These are phyloP conservation scores for Euphorbia celastroides DNA, from an alignment of 441 rosid species.

Conservation along the genomic window DNA sequence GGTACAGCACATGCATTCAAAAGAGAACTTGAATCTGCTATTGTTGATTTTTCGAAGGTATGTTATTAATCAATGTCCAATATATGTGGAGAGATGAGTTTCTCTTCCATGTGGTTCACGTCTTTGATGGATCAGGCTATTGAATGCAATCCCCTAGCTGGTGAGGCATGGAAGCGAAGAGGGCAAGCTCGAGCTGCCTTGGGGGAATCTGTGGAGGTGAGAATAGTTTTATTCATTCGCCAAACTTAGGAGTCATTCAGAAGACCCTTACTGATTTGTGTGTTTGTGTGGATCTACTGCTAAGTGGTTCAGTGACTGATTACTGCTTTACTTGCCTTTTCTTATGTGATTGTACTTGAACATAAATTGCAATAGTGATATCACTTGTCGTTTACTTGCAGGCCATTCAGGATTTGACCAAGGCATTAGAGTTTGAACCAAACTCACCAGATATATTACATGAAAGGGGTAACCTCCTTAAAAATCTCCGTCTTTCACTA, in stretches of 20 bases:
- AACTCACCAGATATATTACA: slow-evolving; percentile 84
- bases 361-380: slow-evolving; percentile 9
- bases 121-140: slow-evolving; percentile 58
- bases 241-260: slow-evolving; percentile 2
- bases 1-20: slow-evolving; percentile 97
- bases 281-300: slow-evolving; percentile 9
- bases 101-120: slow-evolving; percentile 17
- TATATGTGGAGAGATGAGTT: slow-evolving; percentile 9
- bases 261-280: slow-evolving; percentile 1
- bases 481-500: slow-evolving; percentile 13
- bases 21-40: slow-evolving; percentile 85
- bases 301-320: not conserved
- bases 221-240: slow-evolving; percentile 21
- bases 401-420: slow-evolving; percentile 92
- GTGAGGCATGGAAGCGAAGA: slow-evolving; percentile 99
- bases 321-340: not conserved
- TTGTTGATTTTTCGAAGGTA: slow-evolving; percentile 92
- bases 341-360: not conserved
- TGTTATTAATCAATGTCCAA: slow-evolving; percentile 3
- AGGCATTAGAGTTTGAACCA: slow-evolving; percentile 89
- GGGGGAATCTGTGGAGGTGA: slow-evolving; percentile 83
- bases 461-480: slow-evolving; percentile 73
- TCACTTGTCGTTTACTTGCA: slow-evolving; percentile 31
- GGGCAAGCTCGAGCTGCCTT: slow-evolving; percentile 99
- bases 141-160: slow-evolving; percentile 81